Percentiles rank a stretch among this genome's conserved stretches.
phyloP scores from a whole-genome alignment of 495 filamentous ascomycete species.

The Cercophora sp. region DNA sequence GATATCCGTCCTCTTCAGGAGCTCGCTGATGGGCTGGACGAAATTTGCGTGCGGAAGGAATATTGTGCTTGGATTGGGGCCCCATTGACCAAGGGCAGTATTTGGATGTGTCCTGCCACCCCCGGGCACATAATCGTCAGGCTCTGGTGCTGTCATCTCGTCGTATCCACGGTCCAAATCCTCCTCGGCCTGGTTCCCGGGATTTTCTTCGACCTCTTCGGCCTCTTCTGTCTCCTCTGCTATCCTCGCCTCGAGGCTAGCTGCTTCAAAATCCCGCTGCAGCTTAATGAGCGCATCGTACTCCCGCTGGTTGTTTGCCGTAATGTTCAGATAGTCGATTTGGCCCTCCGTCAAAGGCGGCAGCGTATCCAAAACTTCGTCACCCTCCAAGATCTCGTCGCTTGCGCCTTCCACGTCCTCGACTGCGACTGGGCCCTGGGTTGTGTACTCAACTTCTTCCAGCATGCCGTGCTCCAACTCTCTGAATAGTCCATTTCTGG shows the following conservation, averaged over 20 bases:
- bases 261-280: conserved; percentile 50
- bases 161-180: conserved; percentile 41
- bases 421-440: not conserved
- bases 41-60: conserved; percentile 62
- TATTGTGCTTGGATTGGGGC: conserved; percentile 66
- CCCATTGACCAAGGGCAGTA: conserved; percentile 59
- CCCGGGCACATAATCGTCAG: conserved; percentile 24
- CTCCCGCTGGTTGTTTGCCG: conserved; percentile 48
- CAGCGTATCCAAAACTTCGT: not conserved
- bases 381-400: too few relatives aligned
- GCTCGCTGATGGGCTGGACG: conserved; percentile 59
- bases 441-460: conserved; percentile 55
- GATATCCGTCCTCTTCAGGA: conserved; percentile 62
- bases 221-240: conserved; percentile 49
- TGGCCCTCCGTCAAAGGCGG: conserved; percentile 14
- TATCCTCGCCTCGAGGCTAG: conserved; percentile 41
- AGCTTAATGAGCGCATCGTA: conserved; percentile 46
- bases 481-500: conserved; percentile 40
- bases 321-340: conserved; percentile 38
- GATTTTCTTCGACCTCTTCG: conserved; percentile 41
- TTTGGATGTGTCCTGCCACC: conserved; percentile 57
- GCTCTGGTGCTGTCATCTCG: conserved; percentile 36
- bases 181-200: conserved; percentile 14
- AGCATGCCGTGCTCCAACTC: conserved; percentile 56
- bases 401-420: too few relatives aligned